These are phyloP conservation scores for Linum trigynum DNA, from an alignment of 345 rosid genomes.

Conservation along the genomic window DNA sequence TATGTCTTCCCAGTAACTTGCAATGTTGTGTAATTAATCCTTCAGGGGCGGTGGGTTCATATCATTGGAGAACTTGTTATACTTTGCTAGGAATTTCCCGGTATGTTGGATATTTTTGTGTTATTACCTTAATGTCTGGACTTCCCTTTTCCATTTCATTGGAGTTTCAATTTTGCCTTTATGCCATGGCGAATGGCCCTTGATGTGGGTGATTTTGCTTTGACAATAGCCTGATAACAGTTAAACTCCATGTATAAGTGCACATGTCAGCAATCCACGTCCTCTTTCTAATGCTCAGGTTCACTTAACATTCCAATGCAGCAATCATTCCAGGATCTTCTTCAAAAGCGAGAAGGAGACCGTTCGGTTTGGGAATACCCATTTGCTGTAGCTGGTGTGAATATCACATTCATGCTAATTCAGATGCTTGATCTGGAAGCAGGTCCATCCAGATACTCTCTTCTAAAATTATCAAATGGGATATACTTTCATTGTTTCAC, in stretches of 20 bases:
- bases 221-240: background rate
- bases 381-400: conserved; percentile 98
- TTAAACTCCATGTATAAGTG: too few relatives aligned
- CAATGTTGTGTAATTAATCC: conserved; percentile 14
- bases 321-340: conserved; percentile 86
- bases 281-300: background rate
- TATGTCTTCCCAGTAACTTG: background rate
- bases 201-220: background rate
- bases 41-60: conserved; percentile 98
- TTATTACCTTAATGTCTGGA: background rate
- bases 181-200: too few relatives aligned
- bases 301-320: conserved; percentile 24
- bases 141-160: background rate
- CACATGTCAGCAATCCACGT: background rate
- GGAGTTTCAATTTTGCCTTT: too few relatives aligned
- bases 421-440: conserved; percentile 99
- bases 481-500: background rate
- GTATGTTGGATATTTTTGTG: conserved; percentile 28
- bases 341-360: conserved; percentile 84
- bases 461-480: background rate
- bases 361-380: conserved; percentile 99
- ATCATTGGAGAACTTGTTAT: conserved; percentile 91
- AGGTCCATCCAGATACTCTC: conserved; percentile 32
- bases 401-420: conserved; percentile 94
- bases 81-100: conserved; percentile 77